Base-by-base conservation (phyloP, 1,139 yeast genomes). In the Sugiyamaella castrensis region DNA sequence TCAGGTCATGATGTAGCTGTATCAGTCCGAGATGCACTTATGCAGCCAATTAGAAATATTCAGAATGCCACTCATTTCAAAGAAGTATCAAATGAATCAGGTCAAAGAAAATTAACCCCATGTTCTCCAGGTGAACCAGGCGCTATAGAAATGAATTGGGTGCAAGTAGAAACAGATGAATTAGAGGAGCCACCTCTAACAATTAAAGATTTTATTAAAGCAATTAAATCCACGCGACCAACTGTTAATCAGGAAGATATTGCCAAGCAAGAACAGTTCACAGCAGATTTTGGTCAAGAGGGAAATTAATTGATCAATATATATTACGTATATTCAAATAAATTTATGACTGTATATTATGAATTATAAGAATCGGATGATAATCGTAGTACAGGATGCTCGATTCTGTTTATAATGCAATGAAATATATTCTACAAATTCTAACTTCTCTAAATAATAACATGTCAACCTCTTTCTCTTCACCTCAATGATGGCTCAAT, bases 1-100 rank as follows among this genome's bases (percentile, higher is more conserved):
- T 88, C 97, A 0, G 99, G 99, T 48, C 96, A 92, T 65, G 99
- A 94, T 76, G 79, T 94, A 36, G 94, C 98, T 0, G 97, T 92
- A 37, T 95, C 91, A 13, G 98, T 94, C 6, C 81, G 96, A 61
- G 99, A 94, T 68, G 98, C 98, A 0, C 74, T 94, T 57, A 94
- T 94, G 98, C 95, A 91, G 67, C 98, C 99, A 1, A 87, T 94
- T 51, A 79, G 98, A 61, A 89, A 89, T 65, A 89, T 94, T 55
- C 98, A 92, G 68, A 85, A 81, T 61, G 98, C 98, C 0, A 94
- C 99, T 0, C 99, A 94, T 72, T 94, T 94, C 72, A 87, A 85
- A 41, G 74, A 69, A 44, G 58, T 57, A 15, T 58, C 61, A 11
- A 66, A 66, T 34, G 69, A 70, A 8, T 66, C 65, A 12, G 71